Evolutionary conservation across 2,329 filamentous ascomycete species (phyloP), one percentile per base, ranked within the genome.

Genomic region (Talaromyces marneffei): DNA sequence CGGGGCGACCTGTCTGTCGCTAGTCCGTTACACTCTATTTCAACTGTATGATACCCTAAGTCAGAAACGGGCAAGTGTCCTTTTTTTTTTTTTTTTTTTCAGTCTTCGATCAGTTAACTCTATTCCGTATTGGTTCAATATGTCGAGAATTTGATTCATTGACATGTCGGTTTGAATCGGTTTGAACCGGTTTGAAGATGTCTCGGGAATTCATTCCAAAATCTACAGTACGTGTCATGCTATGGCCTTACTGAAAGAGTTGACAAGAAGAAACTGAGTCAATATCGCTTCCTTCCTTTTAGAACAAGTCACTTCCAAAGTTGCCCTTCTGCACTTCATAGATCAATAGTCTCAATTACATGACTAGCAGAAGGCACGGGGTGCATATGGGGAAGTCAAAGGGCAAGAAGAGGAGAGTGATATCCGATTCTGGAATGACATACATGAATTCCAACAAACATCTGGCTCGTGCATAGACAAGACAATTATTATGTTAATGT

Each of bases 401-500:
- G 16, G 25, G 12, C 12, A 29, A 50, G 18, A 50, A 29, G 25
- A 50, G 25, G 25, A 31, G 46, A 33, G 25, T n/a, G 2, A 44
- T 42, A 16, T 33, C 39, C 54, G 2, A 6, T 33, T 46, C 18
- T 31, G 54, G 54, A 57, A 23, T 57, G 54, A 35, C 39, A 35
- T 46, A 14, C 54, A 27, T 44, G 23, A 29, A 7, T 31, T 18
- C 3, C 27, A 25, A 6, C 27, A 12, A n/a, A 33, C 18, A 14
- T 50, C 20, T 31, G 25, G n/a, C 18, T 42, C 54, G 46, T 31
- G 46, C 27, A 50, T 50, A 14, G n/a, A 50, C 46, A 50, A 50
- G 46, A 50, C 27, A 14, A 50, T 50, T 50, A 50, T 50, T 50
- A n/a, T n/a, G n/a, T n/a, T n/a, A n/a, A n/a, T n/a, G n/a, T n/a